Evolutionary conservation across 371 early-diverging fungal species (phyloP).

Genomic region (Mortierella polycephala): DNA sequence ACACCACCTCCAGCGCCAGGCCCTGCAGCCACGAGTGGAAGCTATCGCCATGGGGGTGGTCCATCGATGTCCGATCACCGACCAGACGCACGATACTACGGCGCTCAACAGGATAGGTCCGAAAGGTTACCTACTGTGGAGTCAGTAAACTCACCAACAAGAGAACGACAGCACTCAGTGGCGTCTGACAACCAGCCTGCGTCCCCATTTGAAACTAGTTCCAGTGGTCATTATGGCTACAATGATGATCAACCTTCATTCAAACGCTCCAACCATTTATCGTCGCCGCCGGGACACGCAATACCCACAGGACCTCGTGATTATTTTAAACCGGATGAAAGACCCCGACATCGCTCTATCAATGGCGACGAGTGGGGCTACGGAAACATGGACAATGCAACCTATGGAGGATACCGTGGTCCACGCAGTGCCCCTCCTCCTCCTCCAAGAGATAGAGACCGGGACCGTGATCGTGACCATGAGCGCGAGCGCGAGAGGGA

Average conservation of each 20-base stretch:
- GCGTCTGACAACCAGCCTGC: conserved; percentile 19
- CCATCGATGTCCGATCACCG: conserved; percentile 10
- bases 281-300: conserved; percentile 33
- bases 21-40: conserved; percentile 2
- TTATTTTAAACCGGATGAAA: conserved; percentile 41
- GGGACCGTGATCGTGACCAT: conserved; percentile 34
- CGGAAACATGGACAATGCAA: conserved; percentile 26
- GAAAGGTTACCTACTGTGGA: conserved; percentile 2
- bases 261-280: conserved; percentile 30
- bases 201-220: conserved; percentile 16
- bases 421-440: conserved; percentile 38
- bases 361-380: conserved; percentile 42
- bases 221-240: conserved; percentile 17
- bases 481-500: conserved; percentile 41
- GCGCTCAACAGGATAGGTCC: conserved; percentile 18
- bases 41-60: conserved; percentile 12
- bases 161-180: conserved; percentile 42
- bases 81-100: conserved; percentile 25
- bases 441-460: conserved; percentile 37
- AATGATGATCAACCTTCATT: conserved; percentile 17
- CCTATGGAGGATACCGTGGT: conserved; percentile 44
- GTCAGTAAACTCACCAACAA: conserved; percentile 24
- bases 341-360: conserved; percentile 35
- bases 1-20: conserved; percentile 17
- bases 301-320: conserved; percentile 25